A percentile compares a stretch with the other conserved stretches of the same genome.
These are phyloP conservation scores for Monilinia fructicola DNA, from an alignment of 2,329 filamentous ascomycete species.

Conservation along the genomic window DNA sequence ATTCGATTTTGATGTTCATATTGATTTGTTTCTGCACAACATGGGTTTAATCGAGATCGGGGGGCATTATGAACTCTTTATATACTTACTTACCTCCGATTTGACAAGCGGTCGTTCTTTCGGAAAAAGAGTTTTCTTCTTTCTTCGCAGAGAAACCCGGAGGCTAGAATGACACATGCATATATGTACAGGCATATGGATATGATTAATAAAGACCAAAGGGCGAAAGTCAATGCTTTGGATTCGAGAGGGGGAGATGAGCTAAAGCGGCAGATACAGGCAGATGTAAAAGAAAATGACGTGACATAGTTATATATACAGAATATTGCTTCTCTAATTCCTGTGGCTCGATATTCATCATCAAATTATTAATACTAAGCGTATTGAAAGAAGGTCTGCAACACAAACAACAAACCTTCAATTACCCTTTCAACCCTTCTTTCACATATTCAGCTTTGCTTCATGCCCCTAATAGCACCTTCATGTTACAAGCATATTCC, in stretches of 20 bases:
- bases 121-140: not conserved
- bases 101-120: not conserved
- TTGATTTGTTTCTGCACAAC: not conserved
- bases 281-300: not conserved
- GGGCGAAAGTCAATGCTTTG: not conserved
- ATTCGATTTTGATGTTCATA: not conserved
- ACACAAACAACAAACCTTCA: not conserved
- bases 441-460: not conserved
- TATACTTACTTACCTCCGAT: not conserved
- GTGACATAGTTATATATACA: not conserved
- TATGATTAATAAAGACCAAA: not conserved
- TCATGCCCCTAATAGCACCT: too few relatives aligned
- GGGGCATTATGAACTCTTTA: not conserved
- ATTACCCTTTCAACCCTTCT: not conserved
- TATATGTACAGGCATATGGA: not conserved
- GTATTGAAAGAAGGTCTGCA: not conserved
- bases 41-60: not conserved
- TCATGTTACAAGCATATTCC: not conserved
- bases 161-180: conserved; percentile 1
- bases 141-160: not conserved
- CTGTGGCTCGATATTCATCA: not conserved
- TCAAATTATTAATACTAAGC: not conserved
- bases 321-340: not conserved
- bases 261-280: not conserved
- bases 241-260: not conserved